Conservation (phyloP, 192 early-diverging fungal species). For the Backusella luteola region DNA sequence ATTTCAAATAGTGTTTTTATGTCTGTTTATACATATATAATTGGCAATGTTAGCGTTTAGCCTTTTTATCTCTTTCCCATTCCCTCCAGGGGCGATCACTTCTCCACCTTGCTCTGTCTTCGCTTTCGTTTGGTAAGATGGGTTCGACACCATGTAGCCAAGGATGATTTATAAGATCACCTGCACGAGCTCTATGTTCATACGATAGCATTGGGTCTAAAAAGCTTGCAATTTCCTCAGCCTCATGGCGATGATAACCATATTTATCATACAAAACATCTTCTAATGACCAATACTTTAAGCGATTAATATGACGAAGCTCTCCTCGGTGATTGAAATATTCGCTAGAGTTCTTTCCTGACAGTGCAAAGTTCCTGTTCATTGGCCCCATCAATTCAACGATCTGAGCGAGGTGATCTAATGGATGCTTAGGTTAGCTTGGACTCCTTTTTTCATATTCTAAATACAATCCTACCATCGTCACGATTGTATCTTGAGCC, state of each 20-base stretch:
- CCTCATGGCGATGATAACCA: conserved; percentile 63
- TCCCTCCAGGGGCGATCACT: conserved; percentile 23
- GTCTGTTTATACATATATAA: not conserved
- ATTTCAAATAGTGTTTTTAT: not conserved
- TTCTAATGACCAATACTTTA: conserved; percentile 76
- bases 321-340: conserved; percentile 90
- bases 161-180: conserved; percentile 34
- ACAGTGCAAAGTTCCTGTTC: conserved; percentile 73
- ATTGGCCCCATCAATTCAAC: conserved; percentile 90
- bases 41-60: not conserved
- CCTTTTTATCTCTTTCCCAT: conserved; percentile 15
- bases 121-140: not conserved
- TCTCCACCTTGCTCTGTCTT: conserved; percentile 7
- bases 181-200: conserved; percentile 28
- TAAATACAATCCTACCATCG: conserved; percentile 60
- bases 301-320: conserved; percentile 83
- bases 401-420: conserved; percentile 97
- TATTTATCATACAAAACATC: conserved; percentile 93
- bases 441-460: not conserved
- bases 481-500: conserved; percentile 84
- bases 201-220: conserved; percentile 75
- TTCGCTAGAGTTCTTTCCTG: conserved; percentile 81
- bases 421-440: not conserved
- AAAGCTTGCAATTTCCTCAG: conserved; percentile 77
- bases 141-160: conserved; percentile 29